Evolutionary conservation across 306 rosid species (phyloP).

Genomic region (Begonia peltatifolia): DNA sequence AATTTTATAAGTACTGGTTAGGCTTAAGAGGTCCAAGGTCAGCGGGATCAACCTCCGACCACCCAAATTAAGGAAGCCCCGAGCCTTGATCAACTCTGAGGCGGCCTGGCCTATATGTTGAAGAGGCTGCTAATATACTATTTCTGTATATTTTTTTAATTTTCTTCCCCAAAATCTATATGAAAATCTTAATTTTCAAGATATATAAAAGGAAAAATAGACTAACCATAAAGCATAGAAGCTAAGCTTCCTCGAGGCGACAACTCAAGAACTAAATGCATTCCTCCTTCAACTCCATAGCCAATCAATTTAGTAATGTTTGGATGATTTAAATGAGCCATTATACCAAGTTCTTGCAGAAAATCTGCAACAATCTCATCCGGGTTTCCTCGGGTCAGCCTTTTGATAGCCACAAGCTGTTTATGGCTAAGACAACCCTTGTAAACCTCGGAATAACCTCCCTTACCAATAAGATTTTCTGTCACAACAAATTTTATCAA

Average conservation of each 20-base stretch:
- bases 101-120: no score
- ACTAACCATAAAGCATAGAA: conserved; percentile 61
- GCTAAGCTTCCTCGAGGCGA: conserved; percentile 88
- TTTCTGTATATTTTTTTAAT: no score
- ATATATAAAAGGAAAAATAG: background rate
- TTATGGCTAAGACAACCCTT: conserved; percentile 62
- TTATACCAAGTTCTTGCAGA: conserved; percentile 78
- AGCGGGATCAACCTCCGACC: no score
- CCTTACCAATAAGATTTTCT: conserved; percentile 89
- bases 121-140: no score
- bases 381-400: conserved; percentile 52
- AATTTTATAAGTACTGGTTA: no score
- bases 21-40: no score
- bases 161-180: no score
- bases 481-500: background rate
- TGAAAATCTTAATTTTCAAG: no score
- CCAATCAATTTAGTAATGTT: conserved; percentile 84
- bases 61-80: no score
- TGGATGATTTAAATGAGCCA: conserved; percentile 83
- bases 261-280: conserved; percentile 74
- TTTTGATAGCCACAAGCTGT: conserved; percentile 64
- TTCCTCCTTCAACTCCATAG: conserved; percentile 91
- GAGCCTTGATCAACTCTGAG: no score
- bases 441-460: conserved; percentile 94
- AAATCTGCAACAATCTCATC: conserved; percentile 73